Base-by-base conservation (phyloP, 2,329 filamentous ascomycete genomes). In the Clonostachys rosea region DNA sequence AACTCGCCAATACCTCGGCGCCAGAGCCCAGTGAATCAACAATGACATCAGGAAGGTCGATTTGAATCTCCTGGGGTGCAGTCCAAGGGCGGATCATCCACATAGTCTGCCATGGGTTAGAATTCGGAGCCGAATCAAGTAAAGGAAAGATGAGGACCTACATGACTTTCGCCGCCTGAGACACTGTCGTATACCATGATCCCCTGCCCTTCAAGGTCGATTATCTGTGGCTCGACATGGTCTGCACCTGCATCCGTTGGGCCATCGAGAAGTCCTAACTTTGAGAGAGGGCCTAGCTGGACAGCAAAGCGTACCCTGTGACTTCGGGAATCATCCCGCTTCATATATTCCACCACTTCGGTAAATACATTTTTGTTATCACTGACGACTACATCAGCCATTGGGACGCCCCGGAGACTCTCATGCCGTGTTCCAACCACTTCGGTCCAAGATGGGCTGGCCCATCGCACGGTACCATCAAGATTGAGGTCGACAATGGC, bases 41-140 rank as follows among this genome's bases (percentile, higher is more conserved):
- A 50, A 99, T 85, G 30, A 96, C 73, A 48, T 83, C 76, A 14
- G 95, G 92, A 7, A 99, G 80, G 63, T 97, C 94, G 57, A 99
- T 97, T 53, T 95, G 95, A 60, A 99, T 89, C 71, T 97, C 91
- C 54, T 91, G 83, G 6, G 92, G 88, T 39, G 86, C 79, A 39
- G 91, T 85, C 68, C 91, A 95, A 3, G 92, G 94, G 54, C 94
- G 88, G 56, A 99, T 83, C 91, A 99, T 99, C 94, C 94, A 99
- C 95, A 99, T 99, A 16, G 90, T 95, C 89, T 96, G 58, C 54
- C 49, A 36, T 42, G 17, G 14, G 36, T 54, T 41, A 51, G 50
- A 46, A 45, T 30, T 34, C 34, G 17, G 12, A 12, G 8, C n/a
- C 18, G n/a, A 47, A 40, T 49, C 24, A 16, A 17, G 7, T 42